Evolutionary conservation across 768 basidiomycete genomes (phyloP), one percentile per base, ranked within the genome.

Genomic region (Rubroboletus satanas): DNA sequence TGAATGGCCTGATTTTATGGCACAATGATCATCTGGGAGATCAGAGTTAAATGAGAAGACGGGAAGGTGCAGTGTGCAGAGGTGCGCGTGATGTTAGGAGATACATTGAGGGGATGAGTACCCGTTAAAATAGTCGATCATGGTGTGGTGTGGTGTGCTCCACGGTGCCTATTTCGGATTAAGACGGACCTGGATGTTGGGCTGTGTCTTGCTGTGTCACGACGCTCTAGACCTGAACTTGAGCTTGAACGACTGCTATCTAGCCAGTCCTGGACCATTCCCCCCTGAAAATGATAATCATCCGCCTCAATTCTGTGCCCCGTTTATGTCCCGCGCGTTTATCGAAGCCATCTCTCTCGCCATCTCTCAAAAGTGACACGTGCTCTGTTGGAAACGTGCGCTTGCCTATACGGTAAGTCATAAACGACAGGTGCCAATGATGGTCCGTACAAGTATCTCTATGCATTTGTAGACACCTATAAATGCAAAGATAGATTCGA

Each of bases 71-170:
- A 5, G 29, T 5, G 21, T 8, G 38, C 31, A 42, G 21, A 18
- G 44, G 44, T 58, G 37, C 12, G 54, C 17, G 49, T 47, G 54
- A 48, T 49, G 51, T 60, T 49, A 52, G 56, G 53, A 45, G 66
- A 39, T 28, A 49, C 60, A 58, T 46, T 26, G 49, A 36, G 28
- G 39, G 49, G 47, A 45, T 37, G 54, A 41, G 17, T 28, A 45
- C 17, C 41, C 52, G 54, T 59, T 67, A 47, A 69, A 71, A 67
- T 71, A 69, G 56, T 67, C 56, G 59, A 59, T 67, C 65, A 67
- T 58, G 7, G 52, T 55, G 58, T 28, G 37, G 49, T 29, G 57
- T 43, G 50, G 67, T 59, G 53, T 45, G 35, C 45, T 58, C 58
- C 52, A 26, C 26, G 17, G 55, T 67, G 35, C 67, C 67, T 60